Base-by-base conservation (phyloP, 495 filamentous ascomycete species). In the Lineolata rhizophorae region DNA sequence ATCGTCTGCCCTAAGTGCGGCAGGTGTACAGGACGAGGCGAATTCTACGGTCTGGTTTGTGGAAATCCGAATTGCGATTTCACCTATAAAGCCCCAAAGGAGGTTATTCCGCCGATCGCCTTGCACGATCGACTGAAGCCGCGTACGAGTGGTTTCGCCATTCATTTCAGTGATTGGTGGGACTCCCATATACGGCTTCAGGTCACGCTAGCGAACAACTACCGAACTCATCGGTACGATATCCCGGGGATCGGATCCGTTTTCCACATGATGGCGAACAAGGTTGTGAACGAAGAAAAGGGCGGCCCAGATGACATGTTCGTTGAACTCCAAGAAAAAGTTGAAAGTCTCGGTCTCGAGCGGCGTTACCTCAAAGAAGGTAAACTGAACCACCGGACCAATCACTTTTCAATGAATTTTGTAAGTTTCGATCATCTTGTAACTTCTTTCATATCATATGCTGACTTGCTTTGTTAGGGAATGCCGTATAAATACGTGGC, bases 401-500 rank as follows among this genome's bases (percentile, higher is more conserved):
- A 59, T 0, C 77, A 84, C 35, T 90, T 74, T 45, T 57, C 65
- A 1, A 62, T 63, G 6, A 90, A 85, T 48, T 78, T 65, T 49
- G 76, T 81, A 53, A 52, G 70, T 50, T 3, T 35, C 13, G 31
- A 31, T 41, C 19, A 43, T 45, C 36, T 35, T 33, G 3, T 34
- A 26, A 20, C 37, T 50, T 21, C 46, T 32, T 16, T 14, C 36
- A 18, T 43, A 43, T 19, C 39, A n/a, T n/a, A n/a, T n/a, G n/a
- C n/a, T n/a, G n/a, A n/a, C n/a, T n/a, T n/a, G n/a, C n/a, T n/a
- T n/a, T n/a, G n/a, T n/a, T n/a, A 82, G 70, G 82, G 82, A 0
- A 75, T 77, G 31, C 72, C 71, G 0, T 91, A 92, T 45, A 84
- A 90, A 38, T 91, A 72, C 39, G 63, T 77, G 9, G 76, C 80